phyloP scores from a whole-genome alignment of 345 rosid genomes.

The Pugionium dolabratum region DNA sequence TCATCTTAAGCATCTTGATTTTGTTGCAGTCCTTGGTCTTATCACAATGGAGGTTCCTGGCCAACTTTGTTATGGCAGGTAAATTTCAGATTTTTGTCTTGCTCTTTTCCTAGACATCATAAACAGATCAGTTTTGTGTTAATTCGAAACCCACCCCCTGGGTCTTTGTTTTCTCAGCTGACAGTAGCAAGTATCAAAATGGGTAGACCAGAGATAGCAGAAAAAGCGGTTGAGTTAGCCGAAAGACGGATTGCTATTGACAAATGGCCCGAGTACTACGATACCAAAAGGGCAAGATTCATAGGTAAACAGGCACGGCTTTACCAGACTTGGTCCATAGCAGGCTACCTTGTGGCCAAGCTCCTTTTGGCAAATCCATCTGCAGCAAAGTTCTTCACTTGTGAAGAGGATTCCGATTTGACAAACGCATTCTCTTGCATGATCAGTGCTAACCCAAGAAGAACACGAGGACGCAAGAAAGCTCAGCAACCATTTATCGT shows the following conservation, averaged over 20 bases:
- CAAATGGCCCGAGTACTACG: slow-evolving; percentile 94
- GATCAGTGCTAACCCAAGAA: slow-evolving; percentile 69
- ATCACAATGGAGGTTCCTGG: slow-evolving; percentile 96
- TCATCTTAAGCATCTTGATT: slow-evolving; percentile 24
- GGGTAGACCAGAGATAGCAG: slow-evolving; percentile 84
- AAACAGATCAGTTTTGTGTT: neutral
- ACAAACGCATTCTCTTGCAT: slow-evolving; percentile 62
- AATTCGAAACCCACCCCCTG: neutral
- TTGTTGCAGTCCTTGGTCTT: slow-evolving; percentile 87
- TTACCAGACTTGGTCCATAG: slow-evolving; percentile 89
- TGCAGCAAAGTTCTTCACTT: slow-evolving; percentile 58
- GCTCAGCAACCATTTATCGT: slow-evolving; percentile 57
- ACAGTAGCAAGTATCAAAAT: slow-evolving; percentile 87
- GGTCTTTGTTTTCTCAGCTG: slow-evolving; percentile 48
- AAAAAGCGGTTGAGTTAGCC: slow-evolving; percentile 66
- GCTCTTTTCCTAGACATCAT: too few relatives aligned
- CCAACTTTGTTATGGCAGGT: slow-evolving; percentile 99
- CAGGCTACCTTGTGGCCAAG: slow-evolving; percentile 87
- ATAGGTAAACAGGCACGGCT: slow-evolving; percentile 88
- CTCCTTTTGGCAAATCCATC: slow-evolving; percentile 69
- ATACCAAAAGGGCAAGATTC: slow-evolving; percentile 70
- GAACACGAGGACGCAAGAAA: slow-evolving; percentile 55
- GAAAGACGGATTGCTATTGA: slow-evolving; percentile 69
- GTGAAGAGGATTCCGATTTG: slow-evolving; percentile 77
- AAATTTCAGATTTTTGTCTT: slow-evolving; percentile 29